These are phyloP conservation scores for Cryphonectria naterciae DNA, from an alignment of 2,329 filamentous ascomycete genomes.

Conservation along the genomic window DNA sequence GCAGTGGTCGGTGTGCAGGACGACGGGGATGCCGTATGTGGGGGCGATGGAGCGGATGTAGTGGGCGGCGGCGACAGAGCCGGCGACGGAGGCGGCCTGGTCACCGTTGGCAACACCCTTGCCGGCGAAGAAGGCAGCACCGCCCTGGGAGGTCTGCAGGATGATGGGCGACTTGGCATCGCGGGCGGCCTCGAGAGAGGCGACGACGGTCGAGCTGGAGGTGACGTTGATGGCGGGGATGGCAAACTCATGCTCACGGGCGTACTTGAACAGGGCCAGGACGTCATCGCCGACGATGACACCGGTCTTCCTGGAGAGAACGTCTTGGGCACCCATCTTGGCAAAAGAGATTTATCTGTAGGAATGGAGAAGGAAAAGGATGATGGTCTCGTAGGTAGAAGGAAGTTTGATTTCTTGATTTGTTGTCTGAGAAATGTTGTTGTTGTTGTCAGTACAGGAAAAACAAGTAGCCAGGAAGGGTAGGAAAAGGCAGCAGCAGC, in stretches of 20 bases:
- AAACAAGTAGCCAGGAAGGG: not conserved
- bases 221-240: constrained; percentile 94
- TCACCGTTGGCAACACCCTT: constrained; percentile 82
- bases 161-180: constrained; percentile 91
- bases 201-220: constrained; percentile 77
- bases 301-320: constrained; percentile 66
- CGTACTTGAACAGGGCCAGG: constrained; percentile 79
- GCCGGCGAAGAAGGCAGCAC: constrained; percentile 89
- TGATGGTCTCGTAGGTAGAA: not conserved
- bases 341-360: not conserved
- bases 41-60: constrained; percentile 90
- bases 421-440: not conserved
- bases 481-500: not conserved
- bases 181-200: constrained; percentile 90
- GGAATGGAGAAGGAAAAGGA: not conserved
- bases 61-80: constrained; percentile 86
- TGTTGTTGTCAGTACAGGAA: not conserved
- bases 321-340: constrained; percentile 52
- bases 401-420: not conserved
- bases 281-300: constrained; percentile 60
- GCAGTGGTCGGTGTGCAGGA: constrained; percentile 98
- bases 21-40: constrained; percentile 83
- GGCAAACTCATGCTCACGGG: constrained; percentile 84
- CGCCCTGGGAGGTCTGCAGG: constrained; percentile 91
- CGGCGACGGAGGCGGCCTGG: constrained; percentile 87